These are phyloP conservation scores for Xerocomus amazonicus DNA, from an alignment of 1,284 basidiomycete genomes.

Conservation along the genomic window DNA sequence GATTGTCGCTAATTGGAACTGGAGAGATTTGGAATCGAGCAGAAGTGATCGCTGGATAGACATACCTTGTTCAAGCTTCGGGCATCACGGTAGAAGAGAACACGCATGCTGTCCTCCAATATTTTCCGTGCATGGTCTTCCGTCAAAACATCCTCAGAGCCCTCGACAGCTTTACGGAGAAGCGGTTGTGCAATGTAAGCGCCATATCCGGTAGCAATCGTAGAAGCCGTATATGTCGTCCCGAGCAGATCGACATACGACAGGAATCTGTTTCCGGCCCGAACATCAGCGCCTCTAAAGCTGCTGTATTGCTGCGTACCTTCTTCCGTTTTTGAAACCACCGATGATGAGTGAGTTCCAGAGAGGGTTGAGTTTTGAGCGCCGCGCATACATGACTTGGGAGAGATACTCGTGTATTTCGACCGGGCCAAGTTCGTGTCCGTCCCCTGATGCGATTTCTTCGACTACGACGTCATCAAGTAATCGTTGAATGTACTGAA, in stretches of 20 bases:
- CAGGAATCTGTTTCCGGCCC: slow-evolving; percentile 63
- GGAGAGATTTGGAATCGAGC: slow-evolving; percentile 2
- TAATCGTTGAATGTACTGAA: slow-evolving; percentile 85
- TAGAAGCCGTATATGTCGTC: slow-evolving; percentile 92
- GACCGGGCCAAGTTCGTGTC: slow-evolving; percentile 79
- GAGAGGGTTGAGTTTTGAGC: slow-evolving; percentile 88
- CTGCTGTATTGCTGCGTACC: slow-evolving; percentile 40
- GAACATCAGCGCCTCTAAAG: background rate
- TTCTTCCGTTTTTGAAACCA: slow-evolving; percentile 80
- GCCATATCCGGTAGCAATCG: slow-evolving; percentile 97
- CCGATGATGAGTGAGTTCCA: slow-evolving; percentile 97
- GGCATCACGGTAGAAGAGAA: slow-evolving; percentile 96
- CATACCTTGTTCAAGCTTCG: slow-evolving; percentile 92
- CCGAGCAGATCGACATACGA: slow-evolving; percentile 97
- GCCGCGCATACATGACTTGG: slow-evolving; percentile 86
- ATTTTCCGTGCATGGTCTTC: slow-evolving; percentile 81
- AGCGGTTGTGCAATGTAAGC: slow-evolving; percentile 92
- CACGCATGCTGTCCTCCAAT: slow-evolving; percentile 86
- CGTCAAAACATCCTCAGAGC: slow-evolving; percentile 69
- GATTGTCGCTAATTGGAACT: slow-evolving; percentile 96
- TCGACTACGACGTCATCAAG: slow-evolving; percentile 73
- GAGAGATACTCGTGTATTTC: slow-evolving; percentile 95
- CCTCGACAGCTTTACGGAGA: slow-evolving; percentile 87
- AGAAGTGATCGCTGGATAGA: slow-evolving; percentile 1
- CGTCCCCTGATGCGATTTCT: slow-evolving; percentile 81